Base-by-base conservation (phyloP, 73 alveolate genomes). In the Blepharisma stoltei region DNA sequence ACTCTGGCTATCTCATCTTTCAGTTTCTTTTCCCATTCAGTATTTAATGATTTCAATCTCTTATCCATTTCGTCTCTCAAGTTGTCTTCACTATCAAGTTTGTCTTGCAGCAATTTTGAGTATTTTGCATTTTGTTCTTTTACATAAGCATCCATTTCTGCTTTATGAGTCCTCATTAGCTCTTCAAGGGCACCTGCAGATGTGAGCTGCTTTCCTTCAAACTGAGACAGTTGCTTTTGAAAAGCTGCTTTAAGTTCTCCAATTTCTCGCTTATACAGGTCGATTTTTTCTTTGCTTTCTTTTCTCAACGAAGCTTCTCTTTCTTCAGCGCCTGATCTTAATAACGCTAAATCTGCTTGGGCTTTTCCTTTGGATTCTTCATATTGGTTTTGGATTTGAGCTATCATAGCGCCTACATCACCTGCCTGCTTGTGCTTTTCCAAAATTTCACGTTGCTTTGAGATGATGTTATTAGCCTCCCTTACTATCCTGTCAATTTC, bases 401-500 rank as follows among this genome's bases (percentile, higher is more conserved):
- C 82, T 48, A 91, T 70, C 48, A 81, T 81, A 6, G 81, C 82
- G 69, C 82, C 55, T 37, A 83, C 44, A 70, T 87, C 85, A 41
- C 77, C 85, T 18, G 73, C 83, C 60, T 82, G 84, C 50, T 84
- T 71, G 69, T 71, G 77, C 37, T 83, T 90, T 53, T 90, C 98
- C 21, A 89, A 81, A 23, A 88, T 91, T 48, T 92, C 92, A 76
- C 88, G 87, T 53, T 92, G 83, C 38, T 81, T 77, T 23, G 71
- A 71, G 47, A 92, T 83, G n/a, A 92, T 92, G 18, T 76, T 70
- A 76, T 92, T 94, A 23, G 98, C 97, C 70, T 94, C 98, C 68
- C 85, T 87, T 6, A 92, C 87, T 55, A 93, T 92, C 43, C 69
- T 77, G n/a, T 94, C 98, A 78, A 94, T 87, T 78, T 94, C 97